Evolutionary conservation across 768 basidiomycete species (phyloP).

Genomic region (Pleurotus eryngii): DNA sequence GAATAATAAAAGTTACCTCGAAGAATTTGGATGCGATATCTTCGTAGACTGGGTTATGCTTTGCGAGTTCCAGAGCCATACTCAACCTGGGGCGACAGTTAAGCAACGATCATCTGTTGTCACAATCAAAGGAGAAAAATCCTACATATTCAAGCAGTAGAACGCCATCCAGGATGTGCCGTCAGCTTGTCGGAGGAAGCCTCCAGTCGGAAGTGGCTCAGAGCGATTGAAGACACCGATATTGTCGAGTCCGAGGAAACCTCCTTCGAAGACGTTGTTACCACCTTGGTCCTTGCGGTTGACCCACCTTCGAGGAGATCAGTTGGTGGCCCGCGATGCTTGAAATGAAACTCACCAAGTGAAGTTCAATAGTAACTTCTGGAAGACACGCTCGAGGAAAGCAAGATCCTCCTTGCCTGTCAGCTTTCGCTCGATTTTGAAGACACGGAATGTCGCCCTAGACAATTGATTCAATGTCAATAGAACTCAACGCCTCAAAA

Average conservation of each 20-base stretch:
- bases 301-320: slow-evolving; percentile 70
- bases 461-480: slow-evolving; percentile 3
- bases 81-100: slow-evolving; percentile 61
- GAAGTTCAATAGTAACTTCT: slow-evolving; percentile 94
- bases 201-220: slow-evolving; percentile 94
- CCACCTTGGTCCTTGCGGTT: slow-evolving; percentile 96
- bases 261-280: slow-evolving; percentile 96
- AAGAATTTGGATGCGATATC: slow-evolving; percentile 99
- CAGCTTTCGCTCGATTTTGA: slow-evolving; percentile 98
- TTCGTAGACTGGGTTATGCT: slow-evolving; percentile 96
- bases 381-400: slow-evolving; percentile 97
- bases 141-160: slow-evolving; percentile 93
- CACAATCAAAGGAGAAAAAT: not conserved
- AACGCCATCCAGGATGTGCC: slow-evolving; percentile 99
- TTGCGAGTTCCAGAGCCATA: slow-evolving; percentile 95
- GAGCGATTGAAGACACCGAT: slow-evolving; percentile 98
- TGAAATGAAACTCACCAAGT: slow-evolving; percentile 63
- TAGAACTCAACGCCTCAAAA: not conserved
- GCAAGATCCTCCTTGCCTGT: slow-evolving; percentile 85
- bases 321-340: not conserved
- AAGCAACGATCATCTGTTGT: slow-evolving; percentile 1
- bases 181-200: slow-evolving; percentile 91
- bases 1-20: slow-evolving; percentile 43
- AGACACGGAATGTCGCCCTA: slow-evolving; percentile 96
- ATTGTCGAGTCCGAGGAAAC: slow-evolving; percentile 97